These are phyloP conservation scores for Truncatella angustata DNA, from an alignment of 2,329 filamentous ascomycete genomes.

Conservation along the genomic window DNA sequence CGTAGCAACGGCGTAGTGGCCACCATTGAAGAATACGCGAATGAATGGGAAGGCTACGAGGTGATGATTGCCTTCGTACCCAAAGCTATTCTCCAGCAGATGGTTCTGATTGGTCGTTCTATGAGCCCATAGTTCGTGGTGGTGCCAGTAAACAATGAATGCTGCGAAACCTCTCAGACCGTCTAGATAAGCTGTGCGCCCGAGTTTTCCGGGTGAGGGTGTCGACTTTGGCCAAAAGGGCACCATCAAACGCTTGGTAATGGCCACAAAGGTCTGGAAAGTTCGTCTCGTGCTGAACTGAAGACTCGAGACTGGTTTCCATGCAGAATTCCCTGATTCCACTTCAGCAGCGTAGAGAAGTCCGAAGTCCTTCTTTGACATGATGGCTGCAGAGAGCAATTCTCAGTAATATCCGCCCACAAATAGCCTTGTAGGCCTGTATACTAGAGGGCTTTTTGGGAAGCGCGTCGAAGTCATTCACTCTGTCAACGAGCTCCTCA, in stretches of 20 bases:
- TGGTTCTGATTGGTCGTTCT: slow-evolving; percentile 31
- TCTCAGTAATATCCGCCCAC: too few species aligned
- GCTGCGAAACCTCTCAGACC: slow-evolving; percentile 67
- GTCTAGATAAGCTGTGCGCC: slow-evolving; percentile 61
- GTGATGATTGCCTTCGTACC: slow-evolving; percentile 46
- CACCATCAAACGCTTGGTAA: slow-evolving; percentile 10
- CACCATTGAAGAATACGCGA: slow-evolving; percentile 58
- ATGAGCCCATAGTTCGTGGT: slow-evolving; percentile 60
- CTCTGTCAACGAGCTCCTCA: too few species aligned
- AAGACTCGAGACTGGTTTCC: slow-evolving; percentile 25
- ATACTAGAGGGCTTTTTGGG: too few species aligned
- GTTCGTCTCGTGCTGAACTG: slow-evolving; percentile 3
- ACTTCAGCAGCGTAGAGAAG: slow-evolving; percentile 31
- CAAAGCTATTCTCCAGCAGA: slow-evolving; percentile 52
- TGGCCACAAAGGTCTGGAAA: neutral
- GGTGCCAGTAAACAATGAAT: slow-evolving; percentile 63
- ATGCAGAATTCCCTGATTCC: slow-evolving; percentile 16
- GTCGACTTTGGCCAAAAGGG: slow-evolving; percentile 14
- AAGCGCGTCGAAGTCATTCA: too few species aligned
- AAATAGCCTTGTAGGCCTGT: too few species aligned
- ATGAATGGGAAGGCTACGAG: slow-evolving; percentile 55
- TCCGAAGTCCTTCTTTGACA: slow-evolving; percentile 29
- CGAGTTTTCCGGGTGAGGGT: slow-evolving; percentile 26
- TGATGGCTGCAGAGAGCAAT: too few species aligned
- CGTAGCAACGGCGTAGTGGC: slow-evolving; percentile 57